Percentiles rank a stretch among this genome's conserved stretches.
Evolutionary conservation across 2,329 filamentous ascomycete species (phyloP).

Genomic region (Fusarium subglutinans): DNA sequence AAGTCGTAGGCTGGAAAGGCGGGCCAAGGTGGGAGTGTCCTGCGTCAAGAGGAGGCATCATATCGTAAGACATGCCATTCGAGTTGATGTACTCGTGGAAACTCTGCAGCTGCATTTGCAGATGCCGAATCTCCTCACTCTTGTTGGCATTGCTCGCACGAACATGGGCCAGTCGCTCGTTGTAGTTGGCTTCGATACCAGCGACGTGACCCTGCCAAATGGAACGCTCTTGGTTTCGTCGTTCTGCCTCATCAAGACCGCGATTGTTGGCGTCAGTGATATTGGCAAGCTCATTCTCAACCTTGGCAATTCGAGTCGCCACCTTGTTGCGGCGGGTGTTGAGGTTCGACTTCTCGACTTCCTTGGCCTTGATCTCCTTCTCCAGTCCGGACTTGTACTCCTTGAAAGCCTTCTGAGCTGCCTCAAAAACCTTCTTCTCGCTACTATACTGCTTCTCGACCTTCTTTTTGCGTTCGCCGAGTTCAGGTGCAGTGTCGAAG

Average conservation of each 20-base stretch:
- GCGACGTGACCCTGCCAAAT: slow-evolving; percentile 58
- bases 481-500: slow-evolving; percentile 71
- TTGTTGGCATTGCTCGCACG: slow-evolving; percentile 43
- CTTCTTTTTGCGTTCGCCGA: slow-evolving; percentile 65
- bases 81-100: slow-evolving; percentile 48
- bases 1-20: slow-evolving; percentile 35
- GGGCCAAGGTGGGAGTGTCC: slow-evolving; percentile 40
- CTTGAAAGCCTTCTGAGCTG: slow-evolving; percentile 63
- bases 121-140: slow-evolving; percentile 44
- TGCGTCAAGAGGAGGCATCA: slow-evolving; percentile 32
- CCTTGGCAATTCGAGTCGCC: slow-evolving; percentile 74
- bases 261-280: slow-evolving; percentile 75
- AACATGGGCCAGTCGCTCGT: slow-evolving; percentile 55
- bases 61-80: slow-evolving; percentile 48
- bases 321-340: slow-evolving; percentile 79
- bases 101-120: slow-evolving; percentile 47
- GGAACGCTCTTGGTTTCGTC: slow-evolving; percentile 61
- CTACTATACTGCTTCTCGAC: slow-evolving; percentile 62
- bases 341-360: slow-evolving; percentile 70
- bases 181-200: slow-evolving; percentile 57
- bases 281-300: slow-evolving; percentile 76
- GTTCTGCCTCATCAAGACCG: slow-evolving; percentile 71
- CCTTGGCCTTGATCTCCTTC: slow-evolving; percentile 68
- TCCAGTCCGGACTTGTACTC: slow-evolving; percentile 70
- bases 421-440: slow-evolving; percentile 69